Evolutionary conservation across 2,329 filamentous ascomycete species (phyloP).

Genomic region (Aureobasidium subglaciale): DNA sequence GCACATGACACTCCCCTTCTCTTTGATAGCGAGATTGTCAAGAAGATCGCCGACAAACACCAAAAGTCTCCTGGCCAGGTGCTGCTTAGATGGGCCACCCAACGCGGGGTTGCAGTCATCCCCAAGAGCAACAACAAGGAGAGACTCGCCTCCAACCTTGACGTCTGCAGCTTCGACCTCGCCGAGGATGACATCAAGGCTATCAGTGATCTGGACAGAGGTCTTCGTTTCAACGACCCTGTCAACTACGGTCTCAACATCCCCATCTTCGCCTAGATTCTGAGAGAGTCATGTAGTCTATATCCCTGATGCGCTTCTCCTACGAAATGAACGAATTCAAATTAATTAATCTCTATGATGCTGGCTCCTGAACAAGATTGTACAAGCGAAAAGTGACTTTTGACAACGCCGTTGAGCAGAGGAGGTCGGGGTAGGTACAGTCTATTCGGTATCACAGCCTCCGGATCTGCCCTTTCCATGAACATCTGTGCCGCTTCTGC

Average conservation of each 20-base stretch:
- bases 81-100: constrained; percentile 79
- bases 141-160: constrained; percentile 58
- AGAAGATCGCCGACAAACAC: constrained; percentile 59
- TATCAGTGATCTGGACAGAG: constrained; percentile 58
- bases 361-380: not conserved
- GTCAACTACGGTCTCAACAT: constrained; percentile 49
- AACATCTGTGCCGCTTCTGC: not conserved
- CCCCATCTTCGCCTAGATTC: constrained; percentile 46
- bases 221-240: constrained; percentile 71
- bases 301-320: not conserved
- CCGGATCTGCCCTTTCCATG: not conserved
- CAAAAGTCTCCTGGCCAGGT: constrained; percentile 71
- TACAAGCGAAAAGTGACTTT: not conserved
- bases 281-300: not conserved
- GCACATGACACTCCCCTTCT: constrained; percentile 60
- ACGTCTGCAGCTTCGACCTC: constrained; percentile 60
- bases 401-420: not conserved
- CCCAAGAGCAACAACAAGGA: constrained; percentile 63
- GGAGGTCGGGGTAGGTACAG: not conserved
- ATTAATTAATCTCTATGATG: not conserved
- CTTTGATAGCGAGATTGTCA: constrained; percentile 62
- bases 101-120: constrained; percentile 73
- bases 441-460: not conserved
- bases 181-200: constrained; percentile 57
- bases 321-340: constrained; percentile 7